A percentile compares a stretch with the other conserved stretches of the same genome.
Evolutionary conservation across 148 eudicot genomes (phyloP).

Genomic region (Vaccinium corymbosum): DNA sequence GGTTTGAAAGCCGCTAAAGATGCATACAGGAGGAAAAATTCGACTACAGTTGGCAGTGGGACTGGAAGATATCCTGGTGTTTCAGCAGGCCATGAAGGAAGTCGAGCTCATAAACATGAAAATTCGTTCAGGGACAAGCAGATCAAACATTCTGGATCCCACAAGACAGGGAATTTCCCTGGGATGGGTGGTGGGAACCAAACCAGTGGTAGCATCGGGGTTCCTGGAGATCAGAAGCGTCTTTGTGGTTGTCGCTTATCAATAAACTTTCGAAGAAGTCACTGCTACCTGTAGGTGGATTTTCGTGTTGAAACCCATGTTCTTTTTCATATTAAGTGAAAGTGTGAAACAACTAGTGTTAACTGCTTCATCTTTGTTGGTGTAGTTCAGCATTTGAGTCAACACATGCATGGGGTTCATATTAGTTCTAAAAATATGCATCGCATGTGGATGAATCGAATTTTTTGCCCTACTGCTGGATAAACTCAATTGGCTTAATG

Average conservation of each 20-base stretch:
- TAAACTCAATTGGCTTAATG: constrained; percentile 9
- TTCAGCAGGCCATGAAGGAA: constrained; percentile 51
- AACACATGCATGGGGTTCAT: background rate
- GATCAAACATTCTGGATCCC: constrained; percentile 68
- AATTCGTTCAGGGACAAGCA: constrained; percentile 54
- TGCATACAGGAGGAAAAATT: constrained; percentile 59
- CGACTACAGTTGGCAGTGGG: constrained; percentile 40
- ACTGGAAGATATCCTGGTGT: constrained; percentile 43
- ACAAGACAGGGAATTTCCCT: constrained; percentile 40
- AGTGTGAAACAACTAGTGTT: background rate
- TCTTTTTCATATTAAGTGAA: constrained; percentile 7
- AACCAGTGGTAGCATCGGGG: constrained; percentile 43
- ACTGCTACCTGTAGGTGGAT: constrained; percentile 75
- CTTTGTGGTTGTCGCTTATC: constrained; percentile 73
- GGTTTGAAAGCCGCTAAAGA: constrained; percentile 88
- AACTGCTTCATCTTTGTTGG: background rate
- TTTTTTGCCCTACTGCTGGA: background rate
- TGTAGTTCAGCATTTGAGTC: constrained; percentile 9
- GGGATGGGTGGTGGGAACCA: constrained; percentile 48
- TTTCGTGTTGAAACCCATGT: constrained; percentile 10
- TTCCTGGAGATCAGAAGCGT: constrained; percentile 74
- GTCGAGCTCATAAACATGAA: constrained; percentile 55
- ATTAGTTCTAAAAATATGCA: background rate
- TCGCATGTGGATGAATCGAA: background rate
- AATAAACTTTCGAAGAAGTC: constrained; percentile 77